These are phyloP conservation scores for Psilocybe subaeruginosa DNA, from an alignment of 768 basidiomycete genomes.

Conservation along the genomic window DNA sequence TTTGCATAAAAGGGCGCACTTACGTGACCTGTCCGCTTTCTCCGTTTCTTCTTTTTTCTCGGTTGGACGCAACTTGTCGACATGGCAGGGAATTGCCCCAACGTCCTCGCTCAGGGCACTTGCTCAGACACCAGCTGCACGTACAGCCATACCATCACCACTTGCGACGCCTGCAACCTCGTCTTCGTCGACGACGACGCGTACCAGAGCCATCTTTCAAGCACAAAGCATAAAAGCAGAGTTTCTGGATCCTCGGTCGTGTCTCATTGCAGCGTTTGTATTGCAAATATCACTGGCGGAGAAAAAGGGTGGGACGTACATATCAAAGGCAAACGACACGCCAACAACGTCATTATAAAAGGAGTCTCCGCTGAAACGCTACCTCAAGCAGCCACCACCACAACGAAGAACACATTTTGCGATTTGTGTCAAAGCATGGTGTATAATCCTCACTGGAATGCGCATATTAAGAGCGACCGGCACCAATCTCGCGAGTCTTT, in stretches of 20 bases:
- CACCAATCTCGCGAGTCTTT: constrained; percentile 44
- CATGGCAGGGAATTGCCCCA: constrained; percentile 34
- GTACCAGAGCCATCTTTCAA: constrained; percentile 31
- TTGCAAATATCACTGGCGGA: constrained; percentile 19
- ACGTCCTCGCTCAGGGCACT: constrained; percentile 35
- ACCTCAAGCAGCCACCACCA: constrained; percentile 29
- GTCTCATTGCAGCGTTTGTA: constrained; percentile 35
- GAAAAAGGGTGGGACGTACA: constrained; percentile 23
- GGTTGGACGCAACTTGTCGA: background rate
- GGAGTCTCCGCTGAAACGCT: constrained; percentile 28
- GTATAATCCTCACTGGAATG: constrained; percentile 29
- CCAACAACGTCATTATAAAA: constrained; percentile 1
- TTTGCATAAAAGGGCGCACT: background rate
- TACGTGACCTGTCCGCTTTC: background rate
- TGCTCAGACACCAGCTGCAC: constrained; percentile 35
- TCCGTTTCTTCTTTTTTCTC: background rate
- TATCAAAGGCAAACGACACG: constrained; percentile 17
- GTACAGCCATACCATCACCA: constrained; percentile 36
- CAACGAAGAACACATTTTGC: constrained; percentile 25
- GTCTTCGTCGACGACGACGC: constrained; percentile 27
- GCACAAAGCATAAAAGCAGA: constrained; percentile 31
- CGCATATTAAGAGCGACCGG: constrained; percentile 29
- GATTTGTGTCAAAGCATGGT: constrained; percentile 31
- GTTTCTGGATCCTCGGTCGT: constrained; percentile 23
- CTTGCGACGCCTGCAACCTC: constrained; percentile 41